Percentiles rank a stretch among this genome's conserved stretches.
Evolutionary conservation across 1,284 basidiomycete genomes (phyloP).

Genomic region (Omphalotus olearius): DNA sequence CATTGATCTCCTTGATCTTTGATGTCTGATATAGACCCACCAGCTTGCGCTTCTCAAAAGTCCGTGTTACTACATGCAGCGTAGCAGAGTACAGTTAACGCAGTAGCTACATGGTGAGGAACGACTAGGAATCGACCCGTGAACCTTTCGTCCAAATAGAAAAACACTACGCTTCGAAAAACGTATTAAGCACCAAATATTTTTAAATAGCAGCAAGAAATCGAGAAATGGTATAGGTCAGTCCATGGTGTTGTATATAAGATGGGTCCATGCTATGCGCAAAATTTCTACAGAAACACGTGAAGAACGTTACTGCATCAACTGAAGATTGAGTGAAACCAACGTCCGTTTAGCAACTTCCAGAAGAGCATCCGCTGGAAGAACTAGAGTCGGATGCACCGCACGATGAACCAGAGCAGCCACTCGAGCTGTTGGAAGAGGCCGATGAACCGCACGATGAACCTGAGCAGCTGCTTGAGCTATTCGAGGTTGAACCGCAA

Average conservation of each 20-base stretch:
- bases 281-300: constrained; percentile 11
- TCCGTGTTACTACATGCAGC: constrained; percentile 2
- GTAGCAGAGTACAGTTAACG: no score
- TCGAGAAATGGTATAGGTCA: constrained; percentile 27
- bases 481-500: constrained; percentile 13
- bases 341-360: constrained; percentile 6
- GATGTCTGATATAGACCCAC: not conserved
- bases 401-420: constrained; percentile 22
- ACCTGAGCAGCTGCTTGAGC: constrained; percentile 14
- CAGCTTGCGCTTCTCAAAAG: constrained; percentile 3
- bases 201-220: constrained; percentile 29
- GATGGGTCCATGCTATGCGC: constrained; percentile 12
- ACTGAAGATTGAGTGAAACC: constrained; percentile 2
- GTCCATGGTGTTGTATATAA: constrained; percentile 23
- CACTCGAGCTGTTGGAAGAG: constrained; percentile 11
- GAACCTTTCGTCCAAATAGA: constrained; percentile 12
- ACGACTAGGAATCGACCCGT: constrained; percentile 15
- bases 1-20: no score
- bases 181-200: constrained; percentile 34
- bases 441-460: constrained; percentile 3
- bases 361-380: not conserved
- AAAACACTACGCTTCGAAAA: constrained; percentile 17
- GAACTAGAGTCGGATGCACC: not conserved
- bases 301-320: constrained; percentile 12
- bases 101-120: constrained; percentile 1